Evolutionary conservation across 208 protist species (phyloP).

Genomic region (Leishmania lainsoni): DNA sequence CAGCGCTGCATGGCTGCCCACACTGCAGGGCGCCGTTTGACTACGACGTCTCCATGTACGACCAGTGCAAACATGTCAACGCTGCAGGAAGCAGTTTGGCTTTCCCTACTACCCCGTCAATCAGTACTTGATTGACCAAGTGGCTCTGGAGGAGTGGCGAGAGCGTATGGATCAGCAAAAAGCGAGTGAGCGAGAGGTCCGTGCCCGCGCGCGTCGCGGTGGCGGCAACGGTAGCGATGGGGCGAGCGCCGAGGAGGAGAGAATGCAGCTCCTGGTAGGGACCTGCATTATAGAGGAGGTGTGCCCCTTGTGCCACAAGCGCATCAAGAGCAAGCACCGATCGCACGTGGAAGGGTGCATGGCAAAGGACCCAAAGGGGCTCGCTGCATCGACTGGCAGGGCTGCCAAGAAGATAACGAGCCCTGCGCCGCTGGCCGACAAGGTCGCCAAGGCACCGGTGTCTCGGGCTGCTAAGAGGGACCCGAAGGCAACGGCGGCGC

Average conservation of each 20-base stretch:
- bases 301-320: conserved; percentile 68
- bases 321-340: conserved; percentile 53
- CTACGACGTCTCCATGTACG: conserved; percentile 85
- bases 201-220: conserved; percentile 31
- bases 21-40: conserved; percentile 73
- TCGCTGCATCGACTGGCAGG: background rate
- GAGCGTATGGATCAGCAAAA: conserved; percentile 43
- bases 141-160: conserved; percentile 65
- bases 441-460: background rate
- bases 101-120: conserved; percentile 88
- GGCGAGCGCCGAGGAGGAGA: conserved; percentile 32
- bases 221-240: conserved; percentile 8
- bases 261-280: conserved; percentile 50
- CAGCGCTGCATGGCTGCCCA: conserved; percentile 81
- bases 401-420: background rate
- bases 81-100: conserved; percentile 68
- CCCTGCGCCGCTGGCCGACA: background rate
- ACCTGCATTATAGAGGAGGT: conserved; percentile 68
- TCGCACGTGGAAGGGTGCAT: conserved; percentile 64
- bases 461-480: conserved; percentile 1
- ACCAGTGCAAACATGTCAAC: conserved; percentile 47
- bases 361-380: conserved; percentile 15
- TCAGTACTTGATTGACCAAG: conserved; percentile 68
- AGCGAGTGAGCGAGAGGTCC: conserved; percentile 48
- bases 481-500: conserved; percentile 5